Evolutionary conservation across 2,329 filamentous ascomycete species (phyloP), one percentile per base, ranked within the genome.

Genomic region (Pleoardoris graminearum): DNA sequence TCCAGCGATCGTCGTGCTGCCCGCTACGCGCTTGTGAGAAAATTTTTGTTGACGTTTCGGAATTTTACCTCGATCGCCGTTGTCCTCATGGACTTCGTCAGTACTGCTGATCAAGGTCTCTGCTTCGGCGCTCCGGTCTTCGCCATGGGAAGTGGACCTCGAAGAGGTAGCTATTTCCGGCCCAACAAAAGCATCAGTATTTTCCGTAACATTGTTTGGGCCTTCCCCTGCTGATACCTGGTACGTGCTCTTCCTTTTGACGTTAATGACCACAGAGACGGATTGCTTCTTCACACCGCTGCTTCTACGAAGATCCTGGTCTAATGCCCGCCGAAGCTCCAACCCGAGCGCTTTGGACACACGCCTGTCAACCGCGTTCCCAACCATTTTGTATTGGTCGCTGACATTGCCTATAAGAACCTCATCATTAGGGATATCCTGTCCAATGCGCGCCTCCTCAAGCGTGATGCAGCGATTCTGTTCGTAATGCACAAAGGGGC

Each of bases 311-410:
- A 4, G 22, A 27, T 38, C 36, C 7, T 41, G 23, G 10, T 57
- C 48, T 1, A 59, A 17, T 0, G 62, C 62, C 11, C 53, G 27
- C 6, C 59, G 52, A 11, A 91, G 73, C 8, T 79, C 76, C 4
- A 89, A 63, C 0, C 90, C 90, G 1, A 91, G 68, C 0, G 84
- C 83, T 16, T 91, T 70, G 0, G 88, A 83, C 1, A 90, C 82
- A 21, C 84, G 82, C 7, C 89, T 77, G 2, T 89, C 83, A 0
- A 95, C 90, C 23, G 86, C 89, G 68, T 95, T 95, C 0, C 90
- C 90, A 0, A 92, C 77, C 17, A 90, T 83, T 49, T 79, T 82
- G 75, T 82, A 85, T 64, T 90, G 86, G 1, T 85, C 75, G 0
- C 32, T 8, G 0, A 79, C 68, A 0, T 48, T 63, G 0, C 89